phyloP scores from a whole-genome alignment of 768 basidiomycete species.

The Pleurotus giganteus region DNA sequence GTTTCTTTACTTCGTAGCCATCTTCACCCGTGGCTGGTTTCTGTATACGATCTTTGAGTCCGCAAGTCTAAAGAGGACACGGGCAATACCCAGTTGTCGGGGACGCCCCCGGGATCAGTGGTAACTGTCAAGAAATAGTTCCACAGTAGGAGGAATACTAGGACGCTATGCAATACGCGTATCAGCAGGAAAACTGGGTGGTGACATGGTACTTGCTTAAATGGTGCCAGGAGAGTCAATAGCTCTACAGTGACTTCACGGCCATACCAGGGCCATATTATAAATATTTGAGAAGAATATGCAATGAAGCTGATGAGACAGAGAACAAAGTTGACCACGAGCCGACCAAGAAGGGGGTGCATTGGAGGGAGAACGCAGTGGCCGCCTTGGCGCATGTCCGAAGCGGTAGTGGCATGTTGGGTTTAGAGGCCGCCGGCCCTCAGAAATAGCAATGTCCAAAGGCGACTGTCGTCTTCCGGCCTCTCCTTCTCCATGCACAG shows the following conservation, averaged over 20 bases:
- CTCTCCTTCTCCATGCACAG: neutral
- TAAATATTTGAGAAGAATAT: slow-evolving; percentile 84
- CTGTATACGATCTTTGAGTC: slow-evolving; percentile 35
- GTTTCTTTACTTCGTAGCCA: slow-evolving; percentile 87
- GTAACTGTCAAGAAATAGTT: slow-evolving; percentile 84
- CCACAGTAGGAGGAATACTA: slow-evolving; percentile 79
- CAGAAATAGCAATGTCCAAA: neutral
- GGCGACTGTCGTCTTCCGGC: neutral
- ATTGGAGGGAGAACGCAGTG: slow-evolving; percentile 18
- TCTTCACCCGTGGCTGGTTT: slow-evolving; percentile 69
- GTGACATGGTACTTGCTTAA: slow-evolving; percentile 65
- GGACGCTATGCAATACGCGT: slow-evolving; percentile 42
- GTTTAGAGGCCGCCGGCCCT: neutral
- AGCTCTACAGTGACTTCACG: slow-evolving; percentile 70
- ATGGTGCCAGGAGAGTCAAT: slow-evolving; percentile 73
- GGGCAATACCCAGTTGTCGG: slow-evolving; percentile 66
- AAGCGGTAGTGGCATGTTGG: neutral
- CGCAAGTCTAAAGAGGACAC: neutral
- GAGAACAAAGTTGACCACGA: slow-evolving; percentile 69
- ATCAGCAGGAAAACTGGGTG: slow-evolving; percentile 9
- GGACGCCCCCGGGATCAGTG: slow-evolving; percentile 86
- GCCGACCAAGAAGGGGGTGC: slow-evolving; percentile 48
- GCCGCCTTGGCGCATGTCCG: neutral
- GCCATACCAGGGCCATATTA: slow-evolving; percentile 94
- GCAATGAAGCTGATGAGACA: slow-evolving; percentile 83